Percentiles rank a stretch among this genome's conserved stretches.
phyloP scores from a whole-genome alignment of 148 eudicot genomes.

The Camellia sinensis region DNA sequence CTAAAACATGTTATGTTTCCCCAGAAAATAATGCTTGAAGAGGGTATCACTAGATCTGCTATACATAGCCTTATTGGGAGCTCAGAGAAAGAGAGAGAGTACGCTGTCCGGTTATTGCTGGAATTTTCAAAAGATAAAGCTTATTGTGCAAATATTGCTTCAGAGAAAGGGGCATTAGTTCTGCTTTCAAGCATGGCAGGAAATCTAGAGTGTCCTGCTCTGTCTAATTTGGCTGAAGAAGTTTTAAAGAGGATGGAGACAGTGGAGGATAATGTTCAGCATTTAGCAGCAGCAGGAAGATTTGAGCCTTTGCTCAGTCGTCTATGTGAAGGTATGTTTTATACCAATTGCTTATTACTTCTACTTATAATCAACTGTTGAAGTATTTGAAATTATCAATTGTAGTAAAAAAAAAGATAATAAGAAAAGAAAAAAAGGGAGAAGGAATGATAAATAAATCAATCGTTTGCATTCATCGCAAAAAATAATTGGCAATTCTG shows the following conservation, averaged over 20 bases:
- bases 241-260: constrained; percentile 46
- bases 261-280: constrained; percentile 52
- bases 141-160: constrained; percentile 54
- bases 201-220: constrained; percentile 51
- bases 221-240: constrained; percentile 58
- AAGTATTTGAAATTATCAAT: neutral
- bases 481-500: neutral
- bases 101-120: constrained; percentile 55
- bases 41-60: constrained; percentile 56
- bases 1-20: constrained; percentile 5
- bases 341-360: neutral
- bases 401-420: neutral
- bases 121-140: constrained; percentile 48
- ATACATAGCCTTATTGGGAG: constrained; percentile 56
- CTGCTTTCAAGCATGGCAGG: constrained; percentile 65
- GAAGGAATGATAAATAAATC: neutral
- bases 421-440: neutral
- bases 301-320: constrained; percentile 55
- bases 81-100: constrained; percentile 54
- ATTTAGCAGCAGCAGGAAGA: constrained; percentile 63
- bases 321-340: constrained; percentile 48
- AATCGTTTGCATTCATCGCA: neutral
- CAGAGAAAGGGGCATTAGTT: constrained; percentile 67
- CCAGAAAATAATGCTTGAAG: constrained; percentile 53
- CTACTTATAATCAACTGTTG: neutral